These are phyloP conservation scores for Abelmoschus esculentus DNA, from an alignment of 345 rosid species.

Conservation along the genomic window DNA sequence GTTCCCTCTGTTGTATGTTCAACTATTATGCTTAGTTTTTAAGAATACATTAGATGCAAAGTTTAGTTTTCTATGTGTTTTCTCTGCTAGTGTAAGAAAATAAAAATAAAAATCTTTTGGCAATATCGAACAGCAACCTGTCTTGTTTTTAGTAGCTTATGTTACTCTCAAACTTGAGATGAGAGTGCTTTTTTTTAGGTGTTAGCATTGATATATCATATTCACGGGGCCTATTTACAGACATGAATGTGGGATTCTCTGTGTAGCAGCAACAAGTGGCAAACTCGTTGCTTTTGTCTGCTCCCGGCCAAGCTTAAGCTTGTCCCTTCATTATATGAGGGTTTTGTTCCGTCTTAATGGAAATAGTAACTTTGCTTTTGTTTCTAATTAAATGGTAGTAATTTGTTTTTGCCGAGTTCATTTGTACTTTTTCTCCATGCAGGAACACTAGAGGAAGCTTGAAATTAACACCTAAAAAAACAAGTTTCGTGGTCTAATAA, in stretches of 20 bases:
- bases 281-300: background rate
- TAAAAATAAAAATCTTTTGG: background rate
- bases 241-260: conserved; percentile 14
- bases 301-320: background rate
- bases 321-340: background rate
- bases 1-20: background rate
- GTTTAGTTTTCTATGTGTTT: background rate
- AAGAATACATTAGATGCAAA: background rate
- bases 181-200: background rate
- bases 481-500: no score
- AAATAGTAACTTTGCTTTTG: background rate
- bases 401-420: background rate
- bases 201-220: conserved; percentile 11
- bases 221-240: conserved; percentile 13
- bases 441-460: conserved; percentile 54
- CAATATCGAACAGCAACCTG: background rate
- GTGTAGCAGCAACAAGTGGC: conserved; percentile 5
- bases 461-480: no score
- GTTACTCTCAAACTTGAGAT: no score
- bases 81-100: background rate
- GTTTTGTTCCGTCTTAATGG: background rate
- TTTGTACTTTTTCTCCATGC: conserved; percentile 1
- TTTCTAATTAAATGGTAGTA: background rate
- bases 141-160: conserved; percentile 4
- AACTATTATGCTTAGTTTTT: background rate